Evolutionary conservation across 192 early-diverging fungal species (phyloP), one percentile per base, ranked within the genome.

Genomic region (Diversispora epigaea): DNA sequence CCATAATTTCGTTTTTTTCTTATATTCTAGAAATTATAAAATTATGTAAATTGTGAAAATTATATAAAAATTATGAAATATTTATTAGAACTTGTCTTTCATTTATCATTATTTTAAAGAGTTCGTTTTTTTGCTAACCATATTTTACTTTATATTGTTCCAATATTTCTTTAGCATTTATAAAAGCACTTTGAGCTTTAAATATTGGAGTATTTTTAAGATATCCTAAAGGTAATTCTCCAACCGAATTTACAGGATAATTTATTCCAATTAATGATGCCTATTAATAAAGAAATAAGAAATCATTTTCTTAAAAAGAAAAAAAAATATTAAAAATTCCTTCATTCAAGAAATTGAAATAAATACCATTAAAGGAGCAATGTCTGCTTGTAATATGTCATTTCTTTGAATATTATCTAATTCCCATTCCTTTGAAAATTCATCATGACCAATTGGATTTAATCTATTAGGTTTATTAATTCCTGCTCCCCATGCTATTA

Each of bases 401-500:
- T 92, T 80, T 73, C 96, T 86, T 62, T 86, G 84, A 10, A 87
- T 77, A 43, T 81, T 82, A 39, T 73, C 78, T 9, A 98, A 77
- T 4, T 77, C 75, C 96, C 96, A 98, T 7, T 83, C 76, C 10
- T 64, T 78, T 2, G 94, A 93, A 71, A 92, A 86, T 3, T 80
- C 91, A 56, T 94, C 91, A 80, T 95, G 93, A 7, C 92, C 93
- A n/a, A 84, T 79, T 6, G 79, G 79, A 55, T 87, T 78, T 21
- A 43, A 55, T n/a, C 80, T 73, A 44, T 86, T 79, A 7, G 94
- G 92, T 60, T 81, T 79, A 9, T 87, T 83, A n/a, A 96, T 83
- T 17, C 96, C 96, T 19, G 95, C 93, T 45, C 96, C 96, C 95
- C 96, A 98, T 17, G 89, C 93, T 76, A 98, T 90, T 45, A 98